These are phyloP conservation scores for Cephaloascus albidus DNA, from an alignment of 805 yeast genomes.

Conservation along the genomic window DNA sequence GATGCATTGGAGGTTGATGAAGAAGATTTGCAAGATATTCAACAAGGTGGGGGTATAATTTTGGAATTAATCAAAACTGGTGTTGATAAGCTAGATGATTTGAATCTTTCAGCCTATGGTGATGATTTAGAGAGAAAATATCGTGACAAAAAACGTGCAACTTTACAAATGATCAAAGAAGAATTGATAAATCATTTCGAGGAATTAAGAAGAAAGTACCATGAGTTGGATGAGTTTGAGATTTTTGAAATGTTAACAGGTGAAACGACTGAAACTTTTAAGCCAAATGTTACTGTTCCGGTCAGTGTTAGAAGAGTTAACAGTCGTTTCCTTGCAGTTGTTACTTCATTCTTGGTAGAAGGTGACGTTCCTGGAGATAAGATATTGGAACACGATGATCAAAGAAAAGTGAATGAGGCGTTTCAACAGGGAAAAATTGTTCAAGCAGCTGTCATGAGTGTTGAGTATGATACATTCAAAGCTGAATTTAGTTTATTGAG, in stretches of 20 bases:
- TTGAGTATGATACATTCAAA: constrained; percentile 66
- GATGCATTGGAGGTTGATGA: constrained; percentile 96
- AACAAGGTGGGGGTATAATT: constrained; percentile 76
- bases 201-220: constrained; percentile 74
- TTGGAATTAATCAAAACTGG: constrained; percentile 65
- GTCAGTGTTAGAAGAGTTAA: constrained; percentile 63
- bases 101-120: constrained; percentile 86
- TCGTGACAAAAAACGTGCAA: constrained; percentile 66
- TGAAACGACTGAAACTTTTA: constrained; percentile 63
- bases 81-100: constrained; percentile 69
- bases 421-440: constrained; percentile 69
- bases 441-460: constrained; percentile 66
- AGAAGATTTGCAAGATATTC: constrained; percentile 76
- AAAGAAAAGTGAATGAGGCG: constrained; percentile 36
- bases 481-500: constrained; percentile 68
- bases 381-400: constrained; percentile 29
- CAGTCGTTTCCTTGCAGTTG: constrained; percentile 22
- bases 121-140: constrained; percentile 71
- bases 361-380: constrained; percentile 44
- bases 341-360: constrained; percentile 55
- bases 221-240: constrained; percentile 53
- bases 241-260: constrained; percentile 87
- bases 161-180: constrained; percentile 73
- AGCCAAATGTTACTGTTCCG: constrained; percentile 64
- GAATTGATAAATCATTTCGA: constrained; percentile 84